Evolutionary conservation across 2,329 filamentous ascomycete species (phyloP).

Genomic region (Pseudocercospora ulei): DNA sequence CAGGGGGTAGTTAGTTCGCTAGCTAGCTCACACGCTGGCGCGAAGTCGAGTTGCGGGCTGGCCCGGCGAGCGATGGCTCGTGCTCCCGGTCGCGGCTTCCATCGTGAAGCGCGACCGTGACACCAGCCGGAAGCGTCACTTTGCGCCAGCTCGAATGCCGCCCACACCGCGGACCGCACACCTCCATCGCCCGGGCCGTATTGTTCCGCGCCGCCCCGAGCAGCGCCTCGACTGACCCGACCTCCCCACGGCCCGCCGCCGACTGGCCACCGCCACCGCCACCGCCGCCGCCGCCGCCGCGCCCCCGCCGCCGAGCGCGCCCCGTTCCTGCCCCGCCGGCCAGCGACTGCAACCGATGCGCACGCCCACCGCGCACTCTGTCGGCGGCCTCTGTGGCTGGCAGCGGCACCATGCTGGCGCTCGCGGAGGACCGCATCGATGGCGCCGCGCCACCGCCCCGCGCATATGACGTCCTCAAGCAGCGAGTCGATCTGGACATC

Average conservation of each 20-base stretch:
- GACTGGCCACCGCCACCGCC: background rate
- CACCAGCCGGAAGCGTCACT: too few species aligned
- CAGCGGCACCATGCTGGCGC: conserved; percentile 25
- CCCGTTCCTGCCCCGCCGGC: conserved; percentile 3
- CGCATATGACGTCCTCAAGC: conserved; percentile 59
- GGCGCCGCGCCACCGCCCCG: conserved; percentile 23
- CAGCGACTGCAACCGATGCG: background rate
- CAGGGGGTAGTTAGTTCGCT: too few species aligned
- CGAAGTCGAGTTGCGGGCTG: too few species aligned
- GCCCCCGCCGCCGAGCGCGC: conserved; percentile 3
- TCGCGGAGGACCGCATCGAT: conserved; percentile 25
- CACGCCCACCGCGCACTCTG: background rate
- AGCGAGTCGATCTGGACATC: conserved; percentile 81
- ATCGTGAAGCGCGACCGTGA: too few species aligned
- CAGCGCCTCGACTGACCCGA: background rate
- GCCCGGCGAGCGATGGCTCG: too few species aligned
- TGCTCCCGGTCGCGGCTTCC: too few species aligned
- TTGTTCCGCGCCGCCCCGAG: background rate
- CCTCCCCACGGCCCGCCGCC: background rate
- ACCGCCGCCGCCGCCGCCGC: conserved; percentile 2
- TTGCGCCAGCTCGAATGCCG: background rate
- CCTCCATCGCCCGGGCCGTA: background rate
- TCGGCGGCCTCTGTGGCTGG: conserved; percentile 11
- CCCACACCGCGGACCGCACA: background rate
- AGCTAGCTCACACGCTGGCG: too few species aligned